Conservation (phyloP, 2,329 filamentous ascomycete genomes). For the Xylaria sp. region DNA sequence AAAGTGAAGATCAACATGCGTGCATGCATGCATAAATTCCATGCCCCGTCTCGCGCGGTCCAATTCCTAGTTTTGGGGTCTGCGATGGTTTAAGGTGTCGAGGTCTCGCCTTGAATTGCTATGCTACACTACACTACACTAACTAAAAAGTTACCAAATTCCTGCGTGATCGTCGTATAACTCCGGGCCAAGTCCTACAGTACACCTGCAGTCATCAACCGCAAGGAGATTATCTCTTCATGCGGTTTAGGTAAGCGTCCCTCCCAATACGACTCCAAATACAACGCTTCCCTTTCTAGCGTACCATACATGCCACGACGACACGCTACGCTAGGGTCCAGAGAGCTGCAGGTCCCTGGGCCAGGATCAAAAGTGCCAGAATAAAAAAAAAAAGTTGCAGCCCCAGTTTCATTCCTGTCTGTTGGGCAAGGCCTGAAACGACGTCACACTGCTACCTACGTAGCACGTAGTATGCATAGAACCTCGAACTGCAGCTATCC, state of each 20-base stretch:
- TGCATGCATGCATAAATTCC: conserved; percentile 34
- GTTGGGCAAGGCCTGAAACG: conserved; percentile 34
- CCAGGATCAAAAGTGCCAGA: conserved; percentile 7
- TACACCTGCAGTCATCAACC: conserved; percentile 35
- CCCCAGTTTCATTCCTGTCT: conserved; percentile 30
- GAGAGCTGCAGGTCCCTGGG: conserved; percentile 6
- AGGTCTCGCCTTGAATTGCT: conserved; percentile 14
- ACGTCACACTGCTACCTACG: conserved; percentile 28
- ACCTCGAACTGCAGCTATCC: conserved; percentile 18
- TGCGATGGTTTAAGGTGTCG: background rate
- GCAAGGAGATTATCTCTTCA: conserved; percentile 33
- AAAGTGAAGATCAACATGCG: conserved; percentile 35
- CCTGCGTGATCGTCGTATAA: conserved; percentile 24
- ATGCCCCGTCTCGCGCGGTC: conserved; percentile 21
- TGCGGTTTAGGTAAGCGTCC: conserved; percentile 27
- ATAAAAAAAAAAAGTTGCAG: conserved; percentile 15
- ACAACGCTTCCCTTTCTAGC: background rate
- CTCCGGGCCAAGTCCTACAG: conserved; percentile 24
- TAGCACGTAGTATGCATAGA: conserved; percentile 16
- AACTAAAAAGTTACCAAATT: background rate
- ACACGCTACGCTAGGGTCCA: background rate
- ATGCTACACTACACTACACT: background rate
- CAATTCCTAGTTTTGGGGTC: background rate
- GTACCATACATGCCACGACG: background rate
- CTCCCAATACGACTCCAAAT: background rate